These are phyloP conservation scores for Schizonepeta tenuifolia DNA, from an alignment of 257 asterid genomes.

Conservation along the genomic window DNA sequence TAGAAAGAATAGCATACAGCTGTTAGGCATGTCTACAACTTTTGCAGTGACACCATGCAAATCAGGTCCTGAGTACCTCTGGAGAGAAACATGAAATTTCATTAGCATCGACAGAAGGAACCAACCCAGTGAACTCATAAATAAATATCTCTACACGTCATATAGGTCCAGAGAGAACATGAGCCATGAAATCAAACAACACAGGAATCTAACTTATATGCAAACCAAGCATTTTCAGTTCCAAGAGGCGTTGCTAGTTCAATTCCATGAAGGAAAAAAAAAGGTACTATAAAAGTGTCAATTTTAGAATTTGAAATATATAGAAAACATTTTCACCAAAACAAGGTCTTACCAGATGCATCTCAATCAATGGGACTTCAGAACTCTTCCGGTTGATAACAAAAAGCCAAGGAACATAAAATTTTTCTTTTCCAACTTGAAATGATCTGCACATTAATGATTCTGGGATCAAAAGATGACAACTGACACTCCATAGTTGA, in stretches of 20 bases:
- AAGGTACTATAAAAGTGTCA: neutral
- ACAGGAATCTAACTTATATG: conserved; percentile 19
- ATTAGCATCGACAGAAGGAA: conserved; percentile 31
- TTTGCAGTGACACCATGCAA: conserved; percentile 87
- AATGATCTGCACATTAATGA: conserved; percentile 71
- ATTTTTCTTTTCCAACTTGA: conserved; percentile 94
- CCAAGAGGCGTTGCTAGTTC: neutral
- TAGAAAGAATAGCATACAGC: conserved; percentile 51
- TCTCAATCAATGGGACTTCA: conserved; percentile 94
- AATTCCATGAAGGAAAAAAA: neutral
- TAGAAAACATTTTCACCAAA: conserved; percentile 16
- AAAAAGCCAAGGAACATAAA: conserved; percentile 88
- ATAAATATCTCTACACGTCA: conserved; percentile 5
- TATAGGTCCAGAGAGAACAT: conserved; percentile 2
- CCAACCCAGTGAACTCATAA: conserved; percentile 18
- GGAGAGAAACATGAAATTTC: conserved; percentile 36
- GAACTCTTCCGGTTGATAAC: conserved; percentile 84
- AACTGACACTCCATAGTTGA: conserved; percentile 2
- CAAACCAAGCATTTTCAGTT: conserved; percentile 1
- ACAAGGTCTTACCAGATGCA: conserved; percentile 70
- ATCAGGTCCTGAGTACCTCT: conserved; percentile 88
- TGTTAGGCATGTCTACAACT: conserved; percentile 84
- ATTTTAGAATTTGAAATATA: conserved; percentile 4
- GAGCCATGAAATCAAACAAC: conserved; percentile 7
- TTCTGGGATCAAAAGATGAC: conserved; percentile 27